Percentiles rank a stretch among this genome's conserved stretches.
These are phyloP conservation scores for Phyllostachys edulis DNA, from an alignment of 176 grass and related monocot species.

Conservation along the genomic window DNA sequence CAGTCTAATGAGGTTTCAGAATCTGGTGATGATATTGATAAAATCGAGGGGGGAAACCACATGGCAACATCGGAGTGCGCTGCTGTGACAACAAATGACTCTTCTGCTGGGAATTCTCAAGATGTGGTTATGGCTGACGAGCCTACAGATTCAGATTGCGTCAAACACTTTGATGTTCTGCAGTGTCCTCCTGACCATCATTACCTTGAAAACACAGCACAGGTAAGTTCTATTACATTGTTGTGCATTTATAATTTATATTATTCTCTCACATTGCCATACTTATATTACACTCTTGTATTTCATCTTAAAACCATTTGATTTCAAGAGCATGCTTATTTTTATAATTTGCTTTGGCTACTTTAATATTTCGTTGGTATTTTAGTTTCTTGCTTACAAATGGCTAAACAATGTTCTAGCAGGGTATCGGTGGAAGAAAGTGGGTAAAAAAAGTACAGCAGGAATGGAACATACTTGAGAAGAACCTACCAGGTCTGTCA, in stretches of 20 bases:
- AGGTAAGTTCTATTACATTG: constrained; percentile 33
- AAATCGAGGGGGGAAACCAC: constrained; percentile 30
- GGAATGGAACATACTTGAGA: constrained; percentile 98
- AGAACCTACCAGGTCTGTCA: constrained; percentile 81
- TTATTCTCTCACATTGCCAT: neutral
- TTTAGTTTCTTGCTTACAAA: constrained; percentile 24
- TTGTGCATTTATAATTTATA: neutral
- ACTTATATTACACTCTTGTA: neutral
- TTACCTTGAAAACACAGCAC: constrained; percentile 59
- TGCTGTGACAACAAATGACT: constrained; percentile 31
- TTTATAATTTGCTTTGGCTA: neutral
- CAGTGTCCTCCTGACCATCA: constrained; percentile 79
- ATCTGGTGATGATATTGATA: constrained; percentile 62
- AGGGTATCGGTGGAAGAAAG: constrained; percentile 79
- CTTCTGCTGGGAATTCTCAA: constrained; percentile 13
- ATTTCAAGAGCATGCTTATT: neutral
- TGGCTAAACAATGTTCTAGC: constrained; percentile 30
- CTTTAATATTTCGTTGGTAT: constrained; percentile 5
- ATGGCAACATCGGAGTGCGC: constrained; percentile 23
- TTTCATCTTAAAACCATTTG: neutral
- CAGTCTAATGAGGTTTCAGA: constrained; percentile 55
- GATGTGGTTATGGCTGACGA: constrained; percentile 40
- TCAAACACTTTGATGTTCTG: constrained; percentile 90
- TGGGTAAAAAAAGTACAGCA: constrained; percentile 96
- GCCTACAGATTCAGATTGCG: constrained; percentile 48